phyloP scores from a whole-genome alignment of 2,329 filamentous ascomycete species.

The Cladosporium halotolerans region DNA sequence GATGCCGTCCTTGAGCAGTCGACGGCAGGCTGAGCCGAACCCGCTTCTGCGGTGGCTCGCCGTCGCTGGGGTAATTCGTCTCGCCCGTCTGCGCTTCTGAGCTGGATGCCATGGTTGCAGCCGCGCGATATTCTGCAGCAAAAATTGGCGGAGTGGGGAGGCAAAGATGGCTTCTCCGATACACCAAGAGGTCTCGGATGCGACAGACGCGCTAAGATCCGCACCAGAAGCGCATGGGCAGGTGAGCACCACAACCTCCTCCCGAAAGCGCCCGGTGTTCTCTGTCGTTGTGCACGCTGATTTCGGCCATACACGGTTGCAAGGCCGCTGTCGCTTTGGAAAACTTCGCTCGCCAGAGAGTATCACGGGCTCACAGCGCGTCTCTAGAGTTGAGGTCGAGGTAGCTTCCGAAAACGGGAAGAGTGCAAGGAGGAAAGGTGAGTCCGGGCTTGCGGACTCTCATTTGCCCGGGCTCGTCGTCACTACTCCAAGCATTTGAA shows the following conservation, averaged over 20 bases:
- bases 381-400: background rate
- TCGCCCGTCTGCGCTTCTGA: background rate
- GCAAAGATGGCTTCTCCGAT: background rate
- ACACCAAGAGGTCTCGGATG: conserved; percentile 9
- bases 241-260: background rate
- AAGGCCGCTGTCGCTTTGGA: background rate
- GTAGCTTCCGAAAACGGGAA: background rate
- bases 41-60: conserved; percentile 8
- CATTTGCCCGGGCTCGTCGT: background rate
- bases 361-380: background rate
- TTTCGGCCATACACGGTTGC: background rate
- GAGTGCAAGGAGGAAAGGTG: conserved; percentile 3
- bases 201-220: conserved; percentile 7
- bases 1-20: conserved; percentile 19
- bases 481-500: too few relatives aligned
- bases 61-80: conserved; percentile 1
- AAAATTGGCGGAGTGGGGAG: background rate
- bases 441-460: background rate
- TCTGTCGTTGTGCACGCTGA: background rate
- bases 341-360: too few relatives aligned
- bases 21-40: conserved; percentile 7
- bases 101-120: conserved; percentile 1
- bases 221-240: background rate
- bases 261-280: background rate
- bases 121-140: background rate